These are phyloP conservation scores for Podila minutissima DNA, from an alignment of 192 early-diverging fungal genomes.

Conservation along the genomic window DNA sequence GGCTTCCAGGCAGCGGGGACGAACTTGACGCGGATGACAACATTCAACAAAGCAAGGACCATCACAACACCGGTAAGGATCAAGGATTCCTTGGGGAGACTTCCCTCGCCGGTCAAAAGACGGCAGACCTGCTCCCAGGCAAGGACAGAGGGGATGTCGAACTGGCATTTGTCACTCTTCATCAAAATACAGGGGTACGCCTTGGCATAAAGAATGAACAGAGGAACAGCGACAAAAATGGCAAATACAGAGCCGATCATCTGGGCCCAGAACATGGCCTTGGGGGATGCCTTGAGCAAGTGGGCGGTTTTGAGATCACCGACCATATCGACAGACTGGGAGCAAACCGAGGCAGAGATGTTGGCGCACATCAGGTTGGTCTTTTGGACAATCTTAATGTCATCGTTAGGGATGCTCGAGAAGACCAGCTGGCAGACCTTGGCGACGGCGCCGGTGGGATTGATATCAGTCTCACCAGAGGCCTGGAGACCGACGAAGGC, in stretches of 20 bases:
- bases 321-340: constrained; percentile 75
- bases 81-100: constrained; percentile 47
- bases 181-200: constrained; percentile 72
- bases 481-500: constrained; percentile 73
- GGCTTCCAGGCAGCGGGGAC: constrained; percentile 60
- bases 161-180: constrained; percentile 39
- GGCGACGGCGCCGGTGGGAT: constrained; percentile 70
- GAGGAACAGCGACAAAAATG: constrained; percentile 61
- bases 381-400: constrained; percentile 53
- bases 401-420: constrained; percentile 58
- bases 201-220: constrained; percentile 68
- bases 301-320: constrained; percentile 78
- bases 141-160: constrained; percentile 48
- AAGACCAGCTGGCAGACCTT: constrained; percentile 75
- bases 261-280: constrained; percentile 74
- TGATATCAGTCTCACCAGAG: constrained; percentile 74
- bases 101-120: constrained; percentile 54
- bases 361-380: constrained; percentile 71
- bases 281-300: constrained; percentile 68
- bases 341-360: constrained; percentile 65
- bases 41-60: constrained; percentile 46
- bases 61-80: constrained; percentile 57
- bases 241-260: constrained; percentile 68
- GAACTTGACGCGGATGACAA: constrained; percentile 53
- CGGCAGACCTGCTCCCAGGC: constrained; percentile 57